Evolutionary conservation across 331 rosid species (phyloP).

Genomic region (Pyracantha coccinea): DNA sequence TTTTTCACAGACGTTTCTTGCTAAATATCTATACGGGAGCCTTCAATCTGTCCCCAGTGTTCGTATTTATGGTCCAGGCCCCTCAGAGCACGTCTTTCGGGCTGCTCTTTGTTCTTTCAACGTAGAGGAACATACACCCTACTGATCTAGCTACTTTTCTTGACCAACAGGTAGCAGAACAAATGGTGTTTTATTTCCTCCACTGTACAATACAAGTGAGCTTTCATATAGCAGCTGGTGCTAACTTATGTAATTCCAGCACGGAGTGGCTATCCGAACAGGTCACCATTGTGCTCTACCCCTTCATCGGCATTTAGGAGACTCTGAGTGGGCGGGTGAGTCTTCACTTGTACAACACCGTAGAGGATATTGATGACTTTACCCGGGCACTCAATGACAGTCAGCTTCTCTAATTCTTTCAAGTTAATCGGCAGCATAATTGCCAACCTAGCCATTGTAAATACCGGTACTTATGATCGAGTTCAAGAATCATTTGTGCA

Average conservation of each 20-base stretch:
- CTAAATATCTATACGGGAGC: slow-evolving; percentile 59
- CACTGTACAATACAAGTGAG: not conserved
- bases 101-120: slow-evolving; percentile 92
- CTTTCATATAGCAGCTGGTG: not conserved
- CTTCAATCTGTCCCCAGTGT: slow-evolving; percentile 65
- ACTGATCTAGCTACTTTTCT: slow-evolving; percentile 89
- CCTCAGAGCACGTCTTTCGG: slow-evolving; percentile 41
- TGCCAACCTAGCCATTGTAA: not conserved
- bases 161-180: slow-evolving; percentile 71
- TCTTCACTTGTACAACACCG: slow-evolving; percentile 77
- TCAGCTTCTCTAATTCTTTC: slow-evolving; percentile 78
- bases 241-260: slow-evolving; percentile 38
- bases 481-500: no score
- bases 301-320: slow-evolving; percentile 69
- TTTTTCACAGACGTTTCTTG: slow-evolving; percentile 46
- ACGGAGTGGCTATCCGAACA: slow-evolving; percentile 92
- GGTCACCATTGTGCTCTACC: slow-evolving; percentile 99
- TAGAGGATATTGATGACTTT: slow-evolving; percentile 70
- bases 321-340: slow-evolving; percentile 69
- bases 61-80: slow-evolving; percentile 77
- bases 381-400: slow-evolving; percentile 66
- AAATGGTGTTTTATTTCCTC: not conserved
- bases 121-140: slow-evolving; percentile 63
- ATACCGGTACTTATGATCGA: not conserved
- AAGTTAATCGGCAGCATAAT: slow-evolving; percentile 16